Percentiles rank a stretch among this genome's conserved stretches.
Evolutionary conservation across 2,329 filamentous ascomycete species (phyloP).

Genomic region (Lachnellula suecica): DNA sequence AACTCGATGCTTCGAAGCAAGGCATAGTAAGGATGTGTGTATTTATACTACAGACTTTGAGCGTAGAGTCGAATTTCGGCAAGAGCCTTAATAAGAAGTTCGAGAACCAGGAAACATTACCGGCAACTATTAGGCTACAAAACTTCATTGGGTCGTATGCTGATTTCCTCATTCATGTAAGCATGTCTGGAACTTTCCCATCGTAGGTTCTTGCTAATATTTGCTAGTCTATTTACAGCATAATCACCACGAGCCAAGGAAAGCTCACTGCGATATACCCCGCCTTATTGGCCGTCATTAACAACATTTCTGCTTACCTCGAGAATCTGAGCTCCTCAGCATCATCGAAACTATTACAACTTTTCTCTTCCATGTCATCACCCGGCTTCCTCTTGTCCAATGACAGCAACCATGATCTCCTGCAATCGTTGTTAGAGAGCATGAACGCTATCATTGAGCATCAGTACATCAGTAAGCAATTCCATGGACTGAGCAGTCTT

Average conservation of each 20-base stretch:
- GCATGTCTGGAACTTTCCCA: slow-evolving; percentile 29
- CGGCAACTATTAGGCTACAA: slow-evolving; percentile 74
- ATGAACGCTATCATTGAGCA: slow-evolving; percentile 90
- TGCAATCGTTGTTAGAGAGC: slow-evolving; percentile 81
- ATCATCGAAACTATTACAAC: slow-evolving; percentile 79
- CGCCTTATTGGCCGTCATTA: slow-evolving; percentile 85
- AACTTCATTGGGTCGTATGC: slow-evolving; percentile 89
- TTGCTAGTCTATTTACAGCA: slow-evolving; percentile 76
- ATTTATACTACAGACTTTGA: slow-evolving; percentile 93
- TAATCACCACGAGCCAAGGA: slow-evolving; percentile 89
- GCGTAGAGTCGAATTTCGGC: slow-evolving; percentile 88
- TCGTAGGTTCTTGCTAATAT: slow-evolving; percentile 27
- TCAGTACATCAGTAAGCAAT: slow-evolving; percentile 68
- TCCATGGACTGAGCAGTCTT: neutral
- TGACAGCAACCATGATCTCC: slow-evolving; percentile 81
- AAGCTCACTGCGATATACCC: slow-evolving; percentile 90
- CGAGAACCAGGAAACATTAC: slow-evolving; percentile 83
- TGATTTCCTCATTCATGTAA: slow-evolving; percentile 87
- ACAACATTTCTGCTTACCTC: slow-evolving; percentile 86
- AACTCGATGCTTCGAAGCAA: slow-evolving; percentile 81
- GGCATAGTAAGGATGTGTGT: slow-evolving; percentile 95
- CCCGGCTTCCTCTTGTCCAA: slow-evolving; percentile 91
- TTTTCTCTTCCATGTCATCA: slow-evolving; percentile 90
- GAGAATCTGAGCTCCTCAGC: slow-evolving; percentile 73
- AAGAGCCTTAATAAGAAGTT: slow-evolving; percentile 87